phyloP scores from a whole-genome alignment of 129 eudicot genomes.

The Saussurea involucrata region DNA sequence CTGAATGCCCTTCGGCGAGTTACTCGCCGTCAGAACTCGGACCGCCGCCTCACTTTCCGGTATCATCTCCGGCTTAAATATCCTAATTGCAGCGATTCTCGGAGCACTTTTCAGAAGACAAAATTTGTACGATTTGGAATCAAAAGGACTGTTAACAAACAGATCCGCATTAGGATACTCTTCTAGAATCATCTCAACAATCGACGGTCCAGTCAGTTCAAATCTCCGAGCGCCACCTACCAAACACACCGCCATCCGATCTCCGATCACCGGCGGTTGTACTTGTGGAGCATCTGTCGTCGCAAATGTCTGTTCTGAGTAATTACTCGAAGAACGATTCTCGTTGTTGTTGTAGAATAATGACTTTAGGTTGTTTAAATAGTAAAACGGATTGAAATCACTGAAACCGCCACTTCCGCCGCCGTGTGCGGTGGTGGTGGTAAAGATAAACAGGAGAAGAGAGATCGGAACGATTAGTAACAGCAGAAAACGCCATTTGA shows the following conservation, averaged over 20 bases:
- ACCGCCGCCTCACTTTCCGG: slow-evolving; percentile 56
- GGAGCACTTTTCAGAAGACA: slow-evolving; percentile 57
- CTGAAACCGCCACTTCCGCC: background rate
- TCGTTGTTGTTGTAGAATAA: background rate
- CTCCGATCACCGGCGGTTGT: background rate
- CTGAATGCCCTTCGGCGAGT: slow-evolving; percentile 97
- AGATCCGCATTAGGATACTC: slow-evolving; percentile 70
- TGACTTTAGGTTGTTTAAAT: slow-evolving; percentile 36
- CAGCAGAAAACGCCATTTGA: slow-evolving; percentile 49
- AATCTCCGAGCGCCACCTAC: slow-evolving; percentile 95
- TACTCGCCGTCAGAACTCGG: slow-evolving; percentile 60
- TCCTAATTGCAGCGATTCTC: slow-evolving; percentile 48
- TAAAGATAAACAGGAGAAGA: slow-evolving; percentile 39
- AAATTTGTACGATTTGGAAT: slow-evolving; percentile 55
- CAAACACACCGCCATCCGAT: slow-evolving; percentile 70
- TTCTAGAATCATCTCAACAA: slow-evolving; percentile 46
- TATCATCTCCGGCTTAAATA: slow-evolving; percentile 47
- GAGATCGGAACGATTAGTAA: slow-evolving; percentile 39
- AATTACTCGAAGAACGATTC: background rate
- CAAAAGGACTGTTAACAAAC: slow-evolving; percentile 70
- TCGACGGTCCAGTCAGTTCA: slow-evolving; percentile 89
- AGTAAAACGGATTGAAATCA: slow-evolving; percentile 11
- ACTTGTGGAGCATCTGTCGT: too few relatives aligned
- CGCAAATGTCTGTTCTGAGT: background rate
- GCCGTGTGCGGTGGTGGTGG: slow-evolving; percentile 11